Base-by-base conservation (phyloP, 352 stramenopile species). In the Phytopythium vexans region DNA sequence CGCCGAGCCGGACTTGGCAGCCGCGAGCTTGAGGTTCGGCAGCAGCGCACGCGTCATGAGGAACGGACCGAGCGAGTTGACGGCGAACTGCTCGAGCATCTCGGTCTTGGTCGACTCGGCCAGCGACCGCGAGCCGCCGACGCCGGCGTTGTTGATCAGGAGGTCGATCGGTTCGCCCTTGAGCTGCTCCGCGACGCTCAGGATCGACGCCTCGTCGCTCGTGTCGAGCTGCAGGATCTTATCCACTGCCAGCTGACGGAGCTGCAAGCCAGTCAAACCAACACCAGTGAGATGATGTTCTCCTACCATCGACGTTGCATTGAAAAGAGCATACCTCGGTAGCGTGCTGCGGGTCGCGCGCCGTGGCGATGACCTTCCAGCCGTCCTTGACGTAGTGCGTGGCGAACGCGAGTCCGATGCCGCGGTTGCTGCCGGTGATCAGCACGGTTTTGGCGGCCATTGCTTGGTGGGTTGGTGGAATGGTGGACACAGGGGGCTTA, bases 91-190 rank as follows among this genome's bases (percentile, higher is more conserved):
- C 27, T 66, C 57, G 55, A 86, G 59, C 41, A 87, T 40, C 32
- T 83, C 60, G 8, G 64, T 58, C 57, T 82, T 82, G 45, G 74
- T 76, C 16, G 66, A 59, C 16, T 66, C 68, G 15, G 55, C 51
- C 11, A 86, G 33, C 56, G 64, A 45, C 67, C 60, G 37, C 47
- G 51, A 37, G 56, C 21, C 54, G 45, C 77, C 59, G n/a, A 79
- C 72, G 32, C 73, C 74, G 9, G 77, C 80, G 45, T 88, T 88
- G 60, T 90, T 86, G 49, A 86, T 69, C 4, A 88, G 44, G 36
- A 88, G 35, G 42, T 87, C 74, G 52, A 89, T 77, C 9, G 66
- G 56, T 41, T 76, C 73, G 27, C 51, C 58, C 15, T 81, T 55
- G n/a, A 86, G 58, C 32, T 55, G 33, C 49, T 71, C 61, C 11